Percentiles rank a stretch among this genome's conserved stretches.
These are phyloP conservation scores for Brettanomyces nanus DNA, from an alignment of 805 yeast genomes.

Conservation along the genomic window DNA sequence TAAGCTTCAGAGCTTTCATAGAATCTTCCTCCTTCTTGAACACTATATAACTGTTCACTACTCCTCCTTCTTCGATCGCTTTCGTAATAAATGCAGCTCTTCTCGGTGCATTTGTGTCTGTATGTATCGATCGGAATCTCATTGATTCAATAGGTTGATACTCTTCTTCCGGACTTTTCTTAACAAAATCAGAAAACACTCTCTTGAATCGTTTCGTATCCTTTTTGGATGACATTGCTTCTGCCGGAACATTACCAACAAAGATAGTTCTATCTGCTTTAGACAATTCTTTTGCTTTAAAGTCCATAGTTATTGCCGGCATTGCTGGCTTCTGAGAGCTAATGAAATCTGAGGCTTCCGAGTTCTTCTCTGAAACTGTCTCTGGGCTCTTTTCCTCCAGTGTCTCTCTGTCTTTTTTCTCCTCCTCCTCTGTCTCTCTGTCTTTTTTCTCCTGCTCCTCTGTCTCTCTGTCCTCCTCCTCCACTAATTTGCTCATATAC, in stretches of 20 bases:
- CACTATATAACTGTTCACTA: conserved; percentile 85
- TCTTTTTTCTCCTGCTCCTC: conserved; percentile 12
- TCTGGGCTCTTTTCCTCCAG: conserved; percentile 9
- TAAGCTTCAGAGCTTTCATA: conserved; percentile 38
- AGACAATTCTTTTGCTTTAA: conserved; percentile 64
- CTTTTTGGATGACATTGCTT: conserved; percentile 56
- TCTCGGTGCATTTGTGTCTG: conserved; percentile 80
- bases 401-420: conserved; percentile 29
- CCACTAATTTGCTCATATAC: neutral
- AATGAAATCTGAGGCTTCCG: neutral
- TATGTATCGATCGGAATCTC: conserved; percentile 88
- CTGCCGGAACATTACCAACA: conserved; percentile 73
- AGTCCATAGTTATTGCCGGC: conserved; percentile 44
- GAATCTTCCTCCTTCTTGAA: conserved; percentile 48
- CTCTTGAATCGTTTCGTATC: conserved; percentile 57
- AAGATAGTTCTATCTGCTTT: conserved; percentile 82
- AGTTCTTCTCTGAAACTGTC: conserved; percentile 10
- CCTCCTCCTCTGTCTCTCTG: conserved; percentile 27
- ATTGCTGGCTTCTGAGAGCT: conserved; percentile 7
- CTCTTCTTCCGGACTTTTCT: conserved; percentile 6
- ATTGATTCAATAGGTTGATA: conserved; percentile 58
- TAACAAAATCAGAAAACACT: conserved; percentile 36
- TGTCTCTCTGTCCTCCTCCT: conserved; percentile 21
- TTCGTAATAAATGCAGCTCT: conserved; percentile 84
- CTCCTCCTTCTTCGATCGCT: conserved; percentile 63